Conservation (phyloP, 495 filamentous ascomycete genomes). For the Cladorrhinum samala region DNA sequence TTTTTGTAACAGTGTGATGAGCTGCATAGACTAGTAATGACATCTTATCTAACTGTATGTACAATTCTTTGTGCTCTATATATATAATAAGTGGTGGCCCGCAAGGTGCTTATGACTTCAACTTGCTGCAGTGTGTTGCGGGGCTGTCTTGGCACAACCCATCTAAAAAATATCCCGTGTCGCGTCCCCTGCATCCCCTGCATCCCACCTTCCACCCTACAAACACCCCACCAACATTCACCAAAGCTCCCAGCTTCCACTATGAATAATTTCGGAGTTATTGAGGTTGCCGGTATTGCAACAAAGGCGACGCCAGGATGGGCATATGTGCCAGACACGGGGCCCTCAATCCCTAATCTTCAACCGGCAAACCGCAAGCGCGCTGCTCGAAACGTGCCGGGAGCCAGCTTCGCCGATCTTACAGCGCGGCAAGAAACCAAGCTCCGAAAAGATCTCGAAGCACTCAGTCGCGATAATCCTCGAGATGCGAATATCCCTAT, state of each 20-base stretch:
- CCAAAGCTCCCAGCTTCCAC: background rate
- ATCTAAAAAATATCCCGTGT: too few species aligned
- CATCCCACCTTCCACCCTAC: background rate
- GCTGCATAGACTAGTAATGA: too few species aligned
- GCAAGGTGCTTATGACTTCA: background rate
- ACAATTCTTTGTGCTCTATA: background rate
- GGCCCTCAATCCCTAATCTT: slow-evolving; percentile 48
- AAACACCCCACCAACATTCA: slow-evolving; percentile 8
- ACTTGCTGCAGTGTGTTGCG: too few species aligned
- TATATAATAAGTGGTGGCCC: background rate
- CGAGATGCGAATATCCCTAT: slow-evolving; percentile 64
- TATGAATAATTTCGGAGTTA: slow-evolving; percentile 58
- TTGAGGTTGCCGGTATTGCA: slow-evolving; percentile 66
- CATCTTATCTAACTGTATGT: background rate
- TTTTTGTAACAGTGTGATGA: too few species aligned
- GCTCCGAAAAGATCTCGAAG: slow-evolving; percentile 67
- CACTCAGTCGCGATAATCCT: slow-evolving; percentile 74
- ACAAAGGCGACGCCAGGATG: slow-evolving; percentile 70
- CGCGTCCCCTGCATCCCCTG: background rate
- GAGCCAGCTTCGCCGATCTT: slow-evolving; percentile 57
- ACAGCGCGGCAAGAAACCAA: slow-evolving; percentile 64
- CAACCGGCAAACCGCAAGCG: slow-evolving; percentile 51
- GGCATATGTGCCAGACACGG: slow-evolving; percentile 79
- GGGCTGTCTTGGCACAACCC: too few species aligned
- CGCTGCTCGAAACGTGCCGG: slow-evolving; percentile 52